Evolutionary conservation across 2,329 filamentous ascomycete species (phyloP).

Genomic region (Aspergillus brasiliensis): DNA sequence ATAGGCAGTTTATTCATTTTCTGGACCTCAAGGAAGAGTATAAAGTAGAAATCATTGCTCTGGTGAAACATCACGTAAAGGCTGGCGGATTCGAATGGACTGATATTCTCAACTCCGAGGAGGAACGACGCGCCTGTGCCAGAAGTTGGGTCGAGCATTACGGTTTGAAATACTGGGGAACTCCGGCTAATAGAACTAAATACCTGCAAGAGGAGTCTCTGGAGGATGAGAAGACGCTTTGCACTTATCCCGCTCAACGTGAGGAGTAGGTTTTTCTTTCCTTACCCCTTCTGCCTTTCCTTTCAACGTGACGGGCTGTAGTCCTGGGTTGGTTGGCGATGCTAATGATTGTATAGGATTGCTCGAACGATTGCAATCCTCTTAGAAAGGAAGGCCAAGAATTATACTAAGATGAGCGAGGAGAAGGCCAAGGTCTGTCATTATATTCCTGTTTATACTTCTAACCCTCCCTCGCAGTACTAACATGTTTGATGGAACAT

Average conservation of each 20-base stretch:
- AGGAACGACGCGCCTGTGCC: conserved; percentile 16
- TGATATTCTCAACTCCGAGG: conserved; percentile 9
- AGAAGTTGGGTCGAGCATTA: conserved; percentile 19
- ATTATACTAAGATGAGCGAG: neutral
- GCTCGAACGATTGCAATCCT: conserved; percentile 18
- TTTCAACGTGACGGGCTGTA: neutral
- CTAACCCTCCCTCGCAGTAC: neutral
- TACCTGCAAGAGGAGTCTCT: conserved; percentile 24
- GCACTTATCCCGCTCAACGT: conserved; percentile 21
- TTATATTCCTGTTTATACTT: neutral
- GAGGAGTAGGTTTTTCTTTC: conserved; percentile 20
- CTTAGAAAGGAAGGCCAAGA: conserved; percentile 22
- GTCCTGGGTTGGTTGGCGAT: neutral
- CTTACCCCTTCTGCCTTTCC: neutral
- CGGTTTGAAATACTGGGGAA: conserved; percentile 28
- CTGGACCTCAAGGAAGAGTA: conserved; percentile 24
- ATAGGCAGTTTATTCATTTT: conserved; percentile 25
- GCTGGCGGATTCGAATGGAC: conserved; percentile 12
- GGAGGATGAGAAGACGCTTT: conserved; percentile 12
- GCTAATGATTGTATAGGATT: conserved; percentile 14
- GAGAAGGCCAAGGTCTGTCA: neutral
- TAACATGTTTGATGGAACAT: neutral
- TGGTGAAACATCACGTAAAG: conserved; percentile 15
- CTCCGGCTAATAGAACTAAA: conserved; percentile 14
- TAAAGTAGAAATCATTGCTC: conserved; percentile 18